Conservation (phyloP, 2,329 filamentous ascomycete genomes). For the Byssochlamys sp. region DNA sequence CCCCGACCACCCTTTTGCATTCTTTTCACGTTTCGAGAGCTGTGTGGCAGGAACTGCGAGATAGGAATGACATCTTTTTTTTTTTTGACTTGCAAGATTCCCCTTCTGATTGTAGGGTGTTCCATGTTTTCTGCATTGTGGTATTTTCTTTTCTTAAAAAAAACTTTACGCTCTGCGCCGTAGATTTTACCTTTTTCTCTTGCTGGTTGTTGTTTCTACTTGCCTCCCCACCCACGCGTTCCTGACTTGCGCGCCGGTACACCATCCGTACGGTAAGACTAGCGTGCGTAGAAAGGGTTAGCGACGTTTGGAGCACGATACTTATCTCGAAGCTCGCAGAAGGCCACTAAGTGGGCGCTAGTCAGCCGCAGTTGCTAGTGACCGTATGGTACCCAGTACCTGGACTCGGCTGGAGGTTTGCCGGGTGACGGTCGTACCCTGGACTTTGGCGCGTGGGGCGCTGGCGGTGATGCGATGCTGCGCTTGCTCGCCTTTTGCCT, state of each 20-base stretch:
- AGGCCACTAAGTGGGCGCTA: neutral
- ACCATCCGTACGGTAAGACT: constrained; percentile 1
- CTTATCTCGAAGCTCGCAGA: neutral
- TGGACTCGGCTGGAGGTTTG: constrained; percentile 1
- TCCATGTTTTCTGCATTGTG: neutral
- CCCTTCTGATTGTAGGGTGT: too few relatives aligned
- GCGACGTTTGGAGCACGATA: neutral
- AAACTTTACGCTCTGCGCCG: too few relatives aligned
- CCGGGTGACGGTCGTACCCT: neutral
- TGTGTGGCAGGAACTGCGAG: too few relatives aligned
- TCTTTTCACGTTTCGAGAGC: neutral
- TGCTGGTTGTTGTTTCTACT: neutral
- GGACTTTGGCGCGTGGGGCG: neutral
- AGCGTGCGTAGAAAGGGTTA: neutral
- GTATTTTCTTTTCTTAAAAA: neutral
- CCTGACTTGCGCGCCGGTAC: constrained; percentile 8
- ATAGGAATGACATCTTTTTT: too few relatives aligned
- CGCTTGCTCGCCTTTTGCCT: neutral
- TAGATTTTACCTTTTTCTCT: neutral
- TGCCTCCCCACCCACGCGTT: constrained; percentile 5
- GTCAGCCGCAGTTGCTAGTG: neutral
- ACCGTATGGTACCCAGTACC: constrained; percentile 2
- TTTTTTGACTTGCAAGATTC: too few relatives aligned
- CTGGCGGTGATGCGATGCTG: neutral
- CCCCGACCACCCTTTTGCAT: neutral